A percentile compares a stretch with the other conserved stretches of the same genome.
phyloP scores from a whole-genome alignment of 1,284 basidiomycete genomes.

The Cerioporus squamosus region DNA sequence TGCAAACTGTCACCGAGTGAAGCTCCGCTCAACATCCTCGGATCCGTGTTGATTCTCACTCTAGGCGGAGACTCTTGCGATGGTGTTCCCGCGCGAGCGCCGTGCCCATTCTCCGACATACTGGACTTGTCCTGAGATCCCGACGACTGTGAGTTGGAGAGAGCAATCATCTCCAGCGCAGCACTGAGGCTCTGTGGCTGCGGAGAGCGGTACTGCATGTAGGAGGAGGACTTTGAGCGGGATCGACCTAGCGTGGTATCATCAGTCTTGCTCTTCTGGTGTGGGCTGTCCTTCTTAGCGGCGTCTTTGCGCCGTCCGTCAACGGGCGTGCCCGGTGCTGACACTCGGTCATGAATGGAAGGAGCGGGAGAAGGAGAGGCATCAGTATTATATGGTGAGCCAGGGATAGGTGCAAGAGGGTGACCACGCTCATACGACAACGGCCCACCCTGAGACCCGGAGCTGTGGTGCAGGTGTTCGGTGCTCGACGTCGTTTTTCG shows the following conservation, averaged over 20 bases:
- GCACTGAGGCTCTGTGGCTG: slow-evolving; percentile 44
- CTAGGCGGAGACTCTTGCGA: slow-evolving; percentile 19
- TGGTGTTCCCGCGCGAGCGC: slow-evolving; percentile 13
- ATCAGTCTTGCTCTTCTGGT: slow-evolving; percentile 23
- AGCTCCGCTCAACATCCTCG: slow-evolving; percentile 13
- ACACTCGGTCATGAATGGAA: slow-evolving; percentile 24
- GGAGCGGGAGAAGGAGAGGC: slow-evolving; percentile 48
- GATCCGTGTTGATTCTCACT: slow-evolving; percentile 27
- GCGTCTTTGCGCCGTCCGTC: slow-evolving; percentile 16
- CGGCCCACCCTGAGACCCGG: slow-evolving; percentile 25
- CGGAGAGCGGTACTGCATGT: slow-evolving; percentile 37
- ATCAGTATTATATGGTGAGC: slow-evolving; percentile 59
- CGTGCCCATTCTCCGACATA: slow-evolving; percentile 21
- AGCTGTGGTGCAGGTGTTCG: slow-evolving; percentile 23
- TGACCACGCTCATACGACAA: slow-evolving; percentile 37
- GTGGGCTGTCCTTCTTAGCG: slow-evolving; percentile 36
- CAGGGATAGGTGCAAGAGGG: slow-evolving; percentile 62
- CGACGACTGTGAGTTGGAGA: slow-evolving; percentile 29
- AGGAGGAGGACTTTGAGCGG: slow-evolving; percentile 54
- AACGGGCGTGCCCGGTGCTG: slow-evolving; percentile 22
- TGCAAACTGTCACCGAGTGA: slow-evolving; percentile 14
- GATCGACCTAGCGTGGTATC: slow-evolving; percentile 39
- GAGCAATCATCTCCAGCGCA: slow-evolving; percentile 41
- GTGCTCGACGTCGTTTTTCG: slow-evolving; percentile 22
- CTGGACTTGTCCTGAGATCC: slow-evolving; percentile 17